A percentile compares a stretch with the other conserved stretches of the same genome.
phyloP scores from a whole-genome alignment of 1,139 yeast species.

The Kurtzmaniella quercitrusa region DNA sequence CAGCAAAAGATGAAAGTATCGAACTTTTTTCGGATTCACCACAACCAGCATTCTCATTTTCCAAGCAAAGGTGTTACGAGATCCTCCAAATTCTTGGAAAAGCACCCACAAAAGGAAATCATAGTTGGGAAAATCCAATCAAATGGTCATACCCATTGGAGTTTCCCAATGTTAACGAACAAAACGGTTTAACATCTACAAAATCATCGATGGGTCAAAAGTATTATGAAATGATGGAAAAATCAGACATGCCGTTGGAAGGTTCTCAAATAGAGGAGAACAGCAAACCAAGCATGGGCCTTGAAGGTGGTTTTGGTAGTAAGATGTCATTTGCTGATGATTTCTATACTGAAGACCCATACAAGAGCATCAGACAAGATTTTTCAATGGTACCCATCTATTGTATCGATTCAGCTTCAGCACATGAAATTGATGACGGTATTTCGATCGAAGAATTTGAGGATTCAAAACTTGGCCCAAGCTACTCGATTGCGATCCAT shows the following conservation, averaged over 20 bases:
- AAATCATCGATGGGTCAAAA: background rate
- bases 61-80: conserved; percentile 47
- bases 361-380: conserved; percentile 26
- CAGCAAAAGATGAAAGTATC: conserved; percentile 17
- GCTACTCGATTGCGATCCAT: conserved; percentile 57
- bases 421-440: conserved; percentile 95
- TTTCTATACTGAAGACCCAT: conserved; percentile 33
- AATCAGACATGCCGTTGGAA: background rate
- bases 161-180: conserved; percentile 33
- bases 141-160: conserved; percentile 41
- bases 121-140: conserved; percentile 42
- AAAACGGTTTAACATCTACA: conserved; percentile 12
- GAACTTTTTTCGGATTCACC: conserved; percentile 12
- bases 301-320: background rate
- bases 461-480: conserved; percentile 14
- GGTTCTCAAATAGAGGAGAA: no score
- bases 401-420: conserved; percentile 79
- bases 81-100: conserved; percentile 21
- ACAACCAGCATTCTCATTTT: conserved; percentile 36
- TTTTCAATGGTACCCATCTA: conserved; percentile 53
- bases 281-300: background rate
- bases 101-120: conserved; percentile 8
- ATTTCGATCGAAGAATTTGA: conserved; percentile 50
- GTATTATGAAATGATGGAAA: background rate
- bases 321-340: conserved; percentile 14